Conservation (phyloP, 352 stramenopile species). For the Phytophthora europaea region DNA sequence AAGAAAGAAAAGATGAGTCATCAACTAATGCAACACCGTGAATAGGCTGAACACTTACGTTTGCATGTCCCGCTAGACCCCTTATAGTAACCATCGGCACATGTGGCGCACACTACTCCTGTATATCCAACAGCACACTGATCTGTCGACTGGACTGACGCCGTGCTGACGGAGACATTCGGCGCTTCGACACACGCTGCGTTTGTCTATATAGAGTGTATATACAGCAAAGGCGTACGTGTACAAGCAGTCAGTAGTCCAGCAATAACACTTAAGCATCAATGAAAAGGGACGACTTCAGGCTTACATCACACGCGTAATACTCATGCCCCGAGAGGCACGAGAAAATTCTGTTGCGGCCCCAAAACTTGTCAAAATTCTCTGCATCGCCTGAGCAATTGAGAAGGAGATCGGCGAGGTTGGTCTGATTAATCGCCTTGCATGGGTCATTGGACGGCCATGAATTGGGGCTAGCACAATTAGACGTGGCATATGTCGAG, state of each 20-base stretch:
- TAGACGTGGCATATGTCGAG: constrained; percentile 44
- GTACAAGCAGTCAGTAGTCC: background rate
- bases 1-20: background rate
- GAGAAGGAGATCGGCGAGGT: constrained; percentile 53
- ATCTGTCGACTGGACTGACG: constrained; percentile 9
- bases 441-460: constrained; percentile 69
- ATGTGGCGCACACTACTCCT: constrained; percentile 63
- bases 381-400: constrained; percentile 43
- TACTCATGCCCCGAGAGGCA: constrained; percentile 71
- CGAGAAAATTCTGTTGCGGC: constrained; percentile 64
- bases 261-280: background rate
- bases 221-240: background rate
- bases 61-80: constrained; percentile 68
- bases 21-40: background rate
- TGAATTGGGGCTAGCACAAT: constrained; percentile 46
- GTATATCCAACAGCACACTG: constrained; percentile 65
- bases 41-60: constrained; percentile 25
- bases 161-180: constrained; percentile 23
- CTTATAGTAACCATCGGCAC: constrained; percentile 61
- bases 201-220: constrained; percentile 27
- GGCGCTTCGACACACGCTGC: constrained; percentile 36
- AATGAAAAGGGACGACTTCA: background rate
- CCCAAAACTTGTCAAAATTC: constrained; percentile 66
- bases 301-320: constrained; percentile 69
- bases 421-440: constrained; percentile 33